A percentile compares a stretch with the other conserved stretches of the same genome.
These are phyloP conservation scores for Blastobotrys terrestris DNA, from an alignment of 805 yeast species.

Conservation along the genomic window DNA sequence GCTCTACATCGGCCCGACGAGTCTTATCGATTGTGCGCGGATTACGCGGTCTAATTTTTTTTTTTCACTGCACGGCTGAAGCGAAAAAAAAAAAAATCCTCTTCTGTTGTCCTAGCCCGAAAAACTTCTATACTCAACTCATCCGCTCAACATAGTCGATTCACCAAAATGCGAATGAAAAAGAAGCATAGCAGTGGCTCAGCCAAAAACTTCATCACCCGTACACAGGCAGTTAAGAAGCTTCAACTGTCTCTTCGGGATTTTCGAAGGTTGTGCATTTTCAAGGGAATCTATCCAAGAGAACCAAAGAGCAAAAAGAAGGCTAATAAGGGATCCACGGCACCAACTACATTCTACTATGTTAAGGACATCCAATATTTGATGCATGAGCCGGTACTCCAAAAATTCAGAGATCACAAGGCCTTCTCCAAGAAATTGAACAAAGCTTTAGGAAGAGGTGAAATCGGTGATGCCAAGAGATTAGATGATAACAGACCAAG, in stretches of 20 bases:
- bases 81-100: not conserved
- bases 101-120: not conserved
- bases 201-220: slow-evolving; percentile 85
- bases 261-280: slow-evolving; percentile 88
- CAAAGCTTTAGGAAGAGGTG: slow-evolving; percentile 87
- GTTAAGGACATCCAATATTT: slow-evolving; percentile 90
- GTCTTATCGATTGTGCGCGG: not conserved
- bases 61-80: not conserved
- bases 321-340: slow-evolving; percentile 97
- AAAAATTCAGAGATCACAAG: slow-evolving; percentile 92
- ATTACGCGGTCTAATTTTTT: not conserved
- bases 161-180: slow-evolving; percentile 42
- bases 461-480: slow-evolving; percentile 79
- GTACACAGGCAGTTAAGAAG: slow-evolving; percentile 90
- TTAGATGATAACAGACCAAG: slow-evolving; percentile 75
- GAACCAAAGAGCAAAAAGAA: slow-evolving; percentile 94
- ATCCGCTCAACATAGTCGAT: not conserved
- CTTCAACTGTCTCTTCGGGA: slow-evolving; percentile 92
- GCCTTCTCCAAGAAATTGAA: slow-evolving; percentile 87
- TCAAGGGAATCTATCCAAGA: slow-evolving; percentile 96
- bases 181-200: slow-evolving; percentile 81
- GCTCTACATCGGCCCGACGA: not conserved
- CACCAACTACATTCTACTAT: slow-evolving; percentile 91
- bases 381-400: slow-evolving; percentile 88
- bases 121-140: not conserved